Evolutionary conservation across 257 asterid species (phyloP), one percentile per base, ranked within the genome.

Genomic region (Asclepias syriaca): DNA sequence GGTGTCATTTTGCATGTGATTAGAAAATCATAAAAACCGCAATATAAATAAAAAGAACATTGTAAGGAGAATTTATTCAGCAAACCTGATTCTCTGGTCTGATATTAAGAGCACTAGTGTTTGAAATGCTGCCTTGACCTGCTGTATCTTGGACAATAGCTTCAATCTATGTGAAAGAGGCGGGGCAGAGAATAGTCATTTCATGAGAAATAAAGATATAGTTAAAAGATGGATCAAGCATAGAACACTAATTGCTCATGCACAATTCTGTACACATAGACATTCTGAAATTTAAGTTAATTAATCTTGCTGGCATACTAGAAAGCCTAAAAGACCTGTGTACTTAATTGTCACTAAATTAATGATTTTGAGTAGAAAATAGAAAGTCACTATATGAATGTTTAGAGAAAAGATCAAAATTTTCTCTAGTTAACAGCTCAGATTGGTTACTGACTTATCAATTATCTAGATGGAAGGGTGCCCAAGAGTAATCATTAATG

Each of bases 131-230:
- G 64, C 98, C 97, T 72, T 77, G 79, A 65, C 95, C 95, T 66
- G 86, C 91, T 45, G 82, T 80, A 79, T 93, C 96, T 75, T 88
- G 96, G 74, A 82, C 81, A 66, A 91, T 88, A 61, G 97, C 90
- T 81, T 93, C 98, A 72, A 93, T 84, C 97, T 93, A 75, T 72
- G 65, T 32, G 4, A 45, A 55, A 22, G 5, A n/a, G n/a, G 40
- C 10, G 29, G 69, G 21, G 43, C 8, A 63, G 55, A 49, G n/a
- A 12, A 24, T 16, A 24, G 16, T 59, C 64, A 70, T 34, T 66
- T n/a, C 3, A 65, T 5, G 5, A 66, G 32, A 61, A 12, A 21
- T 14, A 7, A 64, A 64, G 34, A 40, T 12, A 18, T 16, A 64
- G 39, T 37, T 64, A 27, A 37, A 27, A 37, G 6, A 64, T 37